These are phyloP conservation scores for Sequoiadendron giganteum DNA, from an alignment of 75 land plant genomes.

Conservation along the genomic window DNA sequence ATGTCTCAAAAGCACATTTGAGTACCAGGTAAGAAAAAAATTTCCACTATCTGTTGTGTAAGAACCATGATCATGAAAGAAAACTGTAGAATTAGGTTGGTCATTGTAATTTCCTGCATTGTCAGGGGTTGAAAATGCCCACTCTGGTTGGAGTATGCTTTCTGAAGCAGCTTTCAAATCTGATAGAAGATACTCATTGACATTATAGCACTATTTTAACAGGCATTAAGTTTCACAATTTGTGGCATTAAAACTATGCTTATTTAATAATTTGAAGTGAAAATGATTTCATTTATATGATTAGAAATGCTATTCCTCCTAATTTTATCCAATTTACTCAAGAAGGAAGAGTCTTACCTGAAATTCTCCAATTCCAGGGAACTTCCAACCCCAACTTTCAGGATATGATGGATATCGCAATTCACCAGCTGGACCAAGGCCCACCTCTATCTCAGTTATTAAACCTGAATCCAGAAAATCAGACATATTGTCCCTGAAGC, in stretches of 20 bases:
- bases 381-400: conserved; percentile 70
- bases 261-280: no score
- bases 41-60: conserved; percentile 53
- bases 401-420: conserved; percentile 81
- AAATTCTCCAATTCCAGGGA: conserved; percentile 91
- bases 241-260: background rate
- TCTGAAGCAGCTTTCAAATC: conserved; percentile 56
- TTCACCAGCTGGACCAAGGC: conserved; percentile 87
- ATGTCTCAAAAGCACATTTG: conserved; percentile 59
- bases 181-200: conserved; percentile 49
- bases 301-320: background rate
- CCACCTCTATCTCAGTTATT: conserved; percentile 73
- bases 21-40: conserved; percentile 82
- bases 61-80: conserved; percentile 52
- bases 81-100: conserved; percentile 26
- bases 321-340: background rate
- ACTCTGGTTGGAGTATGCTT: conserved; percentile 10
- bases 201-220: conserved; percentile 69
- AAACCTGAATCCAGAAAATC: conserved; percentile 62
- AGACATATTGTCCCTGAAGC: conserved; percentile 62
- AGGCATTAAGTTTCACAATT: background rate
- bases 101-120: no score
- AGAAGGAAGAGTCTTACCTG: conserved; percentile 37
- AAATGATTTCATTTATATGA: background rate
- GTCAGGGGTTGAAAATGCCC: no score